A percentile compares a stretch with the other conserved stretches of the same genome.
phyloP scores from a whole-genome alignment of 1,284 basidiomycete species.

The Vanrija pseudolonga region DNA sequence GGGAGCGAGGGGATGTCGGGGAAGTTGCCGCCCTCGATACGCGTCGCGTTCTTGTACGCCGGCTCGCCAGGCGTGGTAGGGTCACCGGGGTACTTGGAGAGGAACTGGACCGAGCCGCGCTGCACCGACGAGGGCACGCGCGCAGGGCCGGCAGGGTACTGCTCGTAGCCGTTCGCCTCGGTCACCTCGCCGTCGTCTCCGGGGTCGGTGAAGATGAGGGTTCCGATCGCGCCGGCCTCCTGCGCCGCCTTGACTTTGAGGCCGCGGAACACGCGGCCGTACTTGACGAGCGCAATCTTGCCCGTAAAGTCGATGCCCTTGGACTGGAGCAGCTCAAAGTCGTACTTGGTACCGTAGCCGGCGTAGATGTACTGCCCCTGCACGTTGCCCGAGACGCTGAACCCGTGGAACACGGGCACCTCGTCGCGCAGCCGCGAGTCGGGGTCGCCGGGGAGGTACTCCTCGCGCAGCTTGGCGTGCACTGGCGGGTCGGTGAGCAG shows the following conservation, averaged over 20 bases:
- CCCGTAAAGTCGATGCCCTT: slow-evolving; percentile 69
- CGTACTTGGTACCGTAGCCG: slow-evolving; percentile 73
- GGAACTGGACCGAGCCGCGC: slow-evolving; percentile 79
- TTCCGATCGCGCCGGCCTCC: slow-evolving; percentile 65
- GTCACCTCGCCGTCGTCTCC: slow-evolving; percentile 82
- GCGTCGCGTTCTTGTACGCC: slow-evolving; percentile 75
- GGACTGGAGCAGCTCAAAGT: slow-evolving; percentile 63
- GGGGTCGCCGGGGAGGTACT: slow-evolving; percentile 51
- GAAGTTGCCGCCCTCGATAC: slow-evolving; percentile 64
- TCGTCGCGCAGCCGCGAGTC: slow-evolving; percentile 48
- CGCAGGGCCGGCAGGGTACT: slow-evolving; percentile 83
- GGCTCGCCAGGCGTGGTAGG: slow-evolving; percentile 74
- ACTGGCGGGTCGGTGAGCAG: slow-evolving; percentile 39
- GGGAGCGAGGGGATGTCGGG: slow-evolving; percentile 73
- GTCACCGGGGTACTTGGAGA: slow-evolving; percentile 62
- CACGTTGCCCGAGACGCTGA: slow-evolving; percentile 46
- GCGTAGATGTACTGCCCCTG: slow-evolving; percentile 72
- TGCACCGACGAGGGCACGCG: slow-evolving; percentile 73
- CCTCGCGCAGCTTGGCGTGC: slow-evolving; percentile 52
- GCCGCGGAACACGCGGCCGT: slow-evolving; percentile 77
- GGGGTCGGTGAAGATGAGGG: slow-evolving; percentile 79
- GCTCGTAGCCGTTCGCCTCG: slow-evolving; percentile 67
- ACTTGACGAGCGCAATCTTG: slow-evolving; percentile 78
- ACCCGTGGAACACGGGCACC: slow-evolving; percentile 49
- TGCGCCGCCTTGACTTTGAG: slow-evolving; percentile 64